Evolutionary conservation across 148 eudicot species (phyloP).

Genomic region (Drosera capensis): DNA sequence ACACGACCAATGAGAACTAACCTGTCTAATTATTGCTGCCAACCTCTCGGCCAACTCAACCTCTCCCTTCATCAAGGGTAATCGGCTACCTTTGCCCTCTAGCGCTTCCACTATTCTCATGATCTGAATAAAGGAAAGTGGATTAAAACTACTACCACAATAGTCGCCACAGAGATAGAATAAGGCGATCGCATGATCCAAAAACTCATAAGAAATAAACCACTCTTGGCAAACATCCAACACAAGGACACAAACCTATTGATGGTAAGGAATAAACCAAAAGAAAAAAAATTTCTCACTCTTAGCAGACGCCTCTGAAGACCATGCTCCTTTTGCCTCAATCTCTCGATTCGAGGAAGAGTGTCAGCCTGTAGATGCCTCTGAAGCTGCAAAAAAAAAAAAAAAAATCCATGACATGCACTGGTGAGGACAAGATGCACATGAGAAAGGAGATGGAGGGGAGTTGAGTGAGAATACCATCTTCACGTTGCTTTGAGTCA

Average conservation of each 20-base stretch:
- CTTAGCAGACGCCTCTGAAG: slow-evolving; percentile 89
- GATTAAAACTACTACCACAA: too few relatives aligned
- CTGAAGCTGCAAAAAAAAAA: slow-evolving; percentile 79
- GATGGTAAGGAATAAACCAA: not conserved
- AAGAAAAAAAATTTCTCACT: slow-evolving; percentile 23
- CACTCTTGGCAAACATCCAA: not conserved
- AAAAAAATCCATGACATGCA: not conserved
- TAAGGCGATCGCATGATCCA: too few relatives aligned
- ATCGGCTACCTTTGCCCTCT: slow-evolving; percentile 74
- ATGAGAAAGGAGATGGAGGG: not conserved
- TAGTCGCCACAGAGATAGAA: too few relatives aligned
- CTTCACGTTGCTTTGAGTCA: slow-evolving; percentile 84
- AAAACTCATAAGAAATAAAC: too few relatives aligned
- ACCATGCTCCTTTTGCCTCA: slow-evolving; percentile 87
- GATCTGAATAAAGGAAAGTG: too few relatives aligned
- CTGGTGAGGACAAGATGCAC: not conserved
- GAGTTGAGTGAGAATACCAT: slow-evolving; percentile 27
- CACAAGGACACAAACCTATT: not conserved
- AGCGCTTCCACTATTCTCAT: slow-evolving; percentile 94
- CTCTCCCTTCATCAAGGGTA: slow-evolving; percentile 90
- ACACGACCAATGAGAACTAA: slow-evolving; percentile 7
- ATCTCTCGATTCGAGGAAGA: slow-evolving; percentile 76
- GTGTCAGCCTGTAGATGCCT: slow-evolving; percentile 94
- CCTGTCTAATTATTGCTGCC: slow-evolving; percentile 75
- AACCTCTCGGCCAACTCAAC: slow-evolving; percentile 86